phyloP scores from a whole-genome alignment of 768 basidiomycete species.

The Suillus americanus region DNA sequence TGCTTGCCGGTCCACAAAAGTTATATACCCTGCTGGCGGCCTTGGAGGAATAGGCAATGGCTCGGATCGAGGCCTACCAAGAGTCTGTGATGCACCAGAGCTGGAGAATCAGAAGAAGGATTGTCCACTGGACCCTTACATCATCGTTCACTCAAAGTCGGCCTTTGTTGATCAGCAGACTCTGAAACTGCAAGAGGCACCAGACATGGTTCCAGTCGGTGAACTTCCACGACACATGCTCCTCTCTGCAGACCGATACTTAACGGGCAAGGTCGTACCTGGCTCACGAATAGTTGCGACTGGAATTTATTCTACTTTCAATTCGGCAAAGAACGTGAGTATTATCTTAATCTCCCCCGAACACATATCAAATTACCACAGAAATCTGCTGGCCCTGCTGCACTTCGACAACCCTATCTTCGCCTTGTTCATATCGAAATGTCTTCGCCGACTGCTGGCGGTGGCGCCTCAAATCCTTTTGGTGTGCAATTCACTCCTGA shows the following conservation, averaged over 20 bases:
- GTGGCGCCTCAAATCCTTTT: slow-evolving; percentile 78
- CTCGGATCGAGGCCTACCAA: slow-evolving; percentile 80
- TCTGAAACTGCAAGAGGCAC: slow-evolving; percentile 96
- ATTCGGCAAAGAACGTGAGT: slow-evolving; percentile 79
- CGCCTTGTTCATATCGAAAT: slow-evolving; percentile 91
- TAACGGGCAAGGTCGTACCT: slow-evolving; percentile 92
- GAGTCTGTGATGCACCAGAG: slow-evolving; percentile 81
- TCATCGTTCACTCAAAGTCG: slow-evolving; percentile 93
- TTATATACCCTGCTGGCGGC: slow-evolving; percentile 73
- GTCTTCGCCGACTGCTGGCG: slow-evolving; percentile 73
- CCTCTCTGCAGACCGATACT: slow-evolving; percentile 84
- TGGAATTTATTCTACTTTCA: slow-evolving; percentile 96
- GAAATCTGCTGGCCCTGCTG: slow-evolving; percentile 83
- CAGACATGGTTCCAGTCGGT: slow-evolving; percentile 99
- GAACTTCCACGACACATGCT: slow-evolving; percentile 96
- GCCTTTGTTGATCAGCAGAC: slow-evolving; percentile 95
- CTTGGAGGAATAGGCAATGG: slow-evolving; percentile 88
- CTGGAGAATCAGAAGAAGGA: slow-evolving; percentile 87
- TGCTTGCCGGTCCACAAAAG: slow-evolving; percentile 78
- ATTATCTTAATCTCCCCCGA: not conserved
- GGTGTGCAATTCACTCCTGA: slow-evolving; percentile 89
- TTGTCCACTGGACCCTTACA: slow-evolving; percentile 94
- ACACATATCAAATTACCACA: slow-evolving; percentile 23
- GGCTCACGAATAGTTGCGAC: slow-evolving; percentile 95
- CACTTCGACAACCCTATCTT: slow-evolving; percentile 91